Conservation (phyloP, 2,329 filamentous ascomycete genomes). For the Colletotrichum sp. region DNA sequence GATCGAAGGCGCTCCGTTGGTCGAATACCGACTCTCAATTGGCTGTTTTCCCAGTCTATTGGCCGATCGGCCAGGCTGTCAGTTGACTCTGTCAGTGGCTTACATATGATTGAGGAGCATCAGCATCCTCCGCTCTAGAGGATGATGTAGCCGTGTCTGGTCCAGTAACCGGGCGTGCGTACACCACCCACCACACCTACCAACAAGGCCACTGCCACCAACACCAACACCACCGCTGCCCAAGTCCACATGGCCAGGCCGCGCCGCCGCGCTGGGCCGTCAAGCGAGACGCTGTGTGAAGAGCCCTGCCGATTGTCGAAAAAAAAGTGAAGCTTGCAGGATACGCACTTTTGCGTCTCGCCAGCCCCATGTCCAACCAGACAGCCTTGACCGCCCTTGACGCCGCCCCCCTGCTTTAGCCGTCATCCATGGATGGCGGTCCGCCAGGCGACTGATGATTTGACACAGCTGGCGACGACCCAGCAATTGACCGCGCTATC, state of each 20-base stretch:
- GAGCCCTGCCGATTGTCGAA: constrained; percentile 4
- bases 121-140: constrained; percentile 2
- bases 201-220: not conserved
- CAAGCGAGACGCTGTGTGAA: not conserved
- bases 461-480: not conserved
- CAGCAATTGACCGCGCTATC: not conserved
- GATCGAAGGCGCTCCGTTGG: not conserved
- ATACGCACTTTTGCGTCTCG: not conserved
- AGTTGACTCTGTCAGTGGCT: not conserved
- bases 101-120: constrained; percentile 2
- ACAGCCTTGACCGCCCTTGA: not conserved
- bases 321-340: constrained; percentile 11
- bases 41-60: not conserved
- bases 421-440: not conserved
- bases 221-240: not conserved
- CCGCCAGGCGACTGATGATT: not conserved
- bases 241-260: not conserved
- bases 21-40: not conserved
- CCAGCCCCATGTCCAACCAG: not conserved
- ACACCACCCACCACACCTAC: constrained; percentile 1
- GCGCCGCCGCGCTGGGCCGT: not conserved
- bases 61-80: not conserved
- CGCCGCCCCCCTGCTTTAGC: not conserved
- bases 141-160: constrained; percentile 9
- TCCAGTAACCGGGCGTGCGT: constrained; percentile 19